Conservation (phyloP, 169 alveolate species). For the Plasmodium adleri region DNA sequence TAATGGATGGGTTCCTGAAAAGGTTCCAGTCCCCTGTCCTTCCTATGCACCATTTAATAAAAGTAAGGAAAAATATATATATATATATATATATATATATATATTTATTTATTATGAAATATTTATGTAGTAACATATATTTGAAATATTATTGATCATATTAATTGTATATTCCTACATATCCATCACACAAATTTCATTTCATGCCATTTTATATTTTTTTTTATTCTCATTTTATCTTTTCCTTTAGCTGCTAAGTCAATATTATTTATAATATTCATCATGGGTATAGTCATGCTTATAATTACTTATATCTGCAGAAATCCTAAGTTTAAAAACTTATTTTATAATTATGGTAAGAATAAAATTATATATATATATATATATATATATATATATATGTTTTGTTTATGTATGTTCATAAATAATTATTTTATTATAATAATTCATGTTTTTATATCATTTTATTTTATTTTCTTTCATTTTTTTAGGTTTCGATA, state of each 20-base stretch:
- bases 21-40: constrained; percentile 94
- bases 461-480: constrained; percentile 7
- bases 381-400: background rate
- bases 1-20: constrained; percentile 96
- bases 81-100: background rate
- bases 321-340: constrained; percentile 56
- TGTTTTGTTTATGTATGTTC: background rate
- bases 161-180: too few species aligned
- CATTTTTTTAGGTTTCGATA: constrained; percentile 73
- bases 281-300: constrained; percentile 69
- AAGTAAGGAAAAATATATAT: constrained; percentile 49
- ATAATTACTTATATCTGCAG: constrained; percentile 72
- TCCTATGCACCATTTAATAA: constrained; percentile 88
- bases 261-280: constrained; percentile 56
- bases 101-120: background rate
- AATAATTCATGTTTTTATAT: background rate
- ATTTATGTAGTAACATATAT: too few species aligned
- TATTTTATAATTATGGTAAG: constrained; percentile 71
- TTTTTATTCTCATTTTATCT: constrained; percentile 2
- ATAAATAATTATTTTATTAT: background rate
- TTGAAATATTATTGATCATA: too few species aligned
- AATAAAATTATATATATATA: background rate
- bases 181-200: too few species aligned
- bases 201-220: background rate
- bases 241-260: constrained; percentile 58